These are phyloP conservation scores for Lachnellula occidentalis DNA, from an alignment of 2,329 filamentous ascomycete species.

Conservation along the genomic window DNA sequence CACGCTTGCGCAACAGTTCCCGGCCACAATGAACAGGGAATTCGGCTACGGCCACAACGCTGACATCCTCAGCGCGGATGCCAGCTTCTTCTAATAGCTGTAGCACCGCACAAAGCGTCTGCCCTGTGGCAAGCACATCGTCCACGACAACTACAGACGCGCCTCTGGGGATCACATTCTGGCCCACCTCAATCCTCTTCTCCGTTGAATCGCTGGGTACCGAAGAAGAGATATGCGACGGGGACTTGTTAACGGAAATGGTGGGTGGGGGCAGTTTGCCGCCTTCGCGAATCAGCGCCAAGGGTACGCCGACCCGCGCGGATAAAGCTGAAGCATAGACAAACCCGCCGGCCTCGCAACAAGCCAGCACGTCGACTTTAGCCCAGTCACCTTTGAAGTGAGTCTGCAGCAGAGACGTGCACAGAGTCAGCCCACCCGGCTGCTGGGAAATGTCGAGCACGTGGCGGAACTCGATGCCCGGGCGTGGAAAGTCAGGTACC, in stretches of 20 bases:
- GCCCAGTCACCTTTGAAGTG: slow-evolving; percentile 44
- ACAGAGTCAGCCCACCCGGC: slow-evolving; percentile 44
- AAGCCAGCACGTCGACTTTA: slow-evolving; percentile 40
- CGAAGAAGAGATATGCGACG: slow-evolving; percentile 51
- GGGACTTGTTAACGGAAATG: slow-evolving; percentile 40
- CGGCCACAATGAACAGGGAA: slow-evolving; percentile 20
- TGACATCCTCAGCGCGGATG: slow-evolving; percentile 13
- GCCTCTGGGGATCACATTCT: slow-evolving; percentile 34
- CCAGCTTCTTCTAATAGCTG: slow-evolving; percentile 18
- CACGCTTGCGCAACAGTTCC: slow-evolving; percentile 15
- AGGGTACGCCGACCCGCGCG: slow-evolving; percentile 33
- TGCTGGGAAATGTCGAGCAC: slow-evolving; percentile 51
- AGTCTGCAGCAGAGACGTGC: slow-evolving; percentile 43
- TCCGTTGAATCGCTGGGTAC: slow-evolving; percentile 20
- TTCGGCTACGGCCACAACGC: slow-evolving; percentile 20
- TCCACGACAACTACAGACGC: slow-evolving; percentile 20
- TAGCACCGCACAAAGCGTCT: slow-evolving; percentile 23
- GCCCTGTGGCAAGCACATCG: slow-evolving; percentile 23
- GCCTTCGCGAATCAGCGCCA: slow-evolving; percentile 48
- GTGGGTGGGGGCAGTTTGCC: slow-evolving; percentile 55
- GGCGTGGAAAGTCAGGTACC: slow-evolving; percentile 45
- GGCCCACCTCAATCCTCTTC: slow-evolving; percentile 45
- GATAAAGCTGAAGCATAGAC: slow-evolving; percentile 50
- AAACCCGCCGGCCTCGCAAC: slow-evolving; percentile 54
- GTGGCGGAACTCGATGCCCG: slow-evolving; percentile 50